Base-by-base conservation (phyloP, 176 grass and related monocot species). In the Typha latifolia region DNA sequence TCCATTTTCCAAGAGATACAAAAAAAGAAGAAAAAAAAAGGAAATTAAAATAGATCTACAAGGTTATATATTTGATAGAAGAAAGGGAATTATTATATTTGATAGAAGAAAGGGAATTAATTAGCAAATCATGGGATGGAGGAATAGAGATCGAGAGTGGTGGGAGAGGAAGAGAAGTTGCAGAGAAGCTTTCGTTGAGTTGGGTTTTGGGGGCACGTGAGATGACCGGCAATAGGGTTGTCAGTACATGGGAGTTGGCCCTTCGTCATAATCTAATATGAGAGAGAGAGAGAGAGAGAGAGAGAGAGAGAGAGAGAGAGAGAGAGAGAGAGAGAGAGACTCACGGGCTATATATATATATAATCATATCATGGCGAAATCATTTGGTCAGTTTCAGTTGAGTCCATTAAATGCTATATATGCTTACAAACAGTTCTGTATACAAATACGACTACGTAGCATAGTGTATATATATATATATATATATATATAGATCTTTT, bases 301-400 rank as follows among this genome's bases (percentile, higher is more conserved):
- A 49, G 16, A 32, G 53, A 66, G 26, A 49, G 16, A 32, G 56
- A 57, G 77, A 62, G 76, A 49, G 56, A 57, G 77, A 62, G 76
- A 49, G 56, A 57, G 77, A 62, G 76, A 49, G n/a, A n/a, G n/a
- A n/a, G n/a, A 51, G 53, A 66, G 26, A 49, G 16, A 32, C 16
- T 83, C 91, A 96, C 87, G 87, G 82, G 48, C 14, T 43, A 43
- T 73, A 85, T 85, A 29, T 29, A 29, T 29, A 29, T 29, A 29
- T 29, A 3, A 29, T 29, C 27, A 29, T 29, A 82, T 80, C 79
- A 87, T 72, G 67, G 22, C 69, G 75, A 68, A 80, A 91, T 91
- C 55, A 77, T 83, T 80, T 66, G 64, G 82, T 91, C 82, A 83
- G 52, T 85, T 88, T 49, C 24, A 48, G 32, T 66, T 77, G 15